Evolutionary conservation across 2,329 filamentous ascomycete species (phyloP), one percentile per base, ranked within the genome.

Genomic region (Delphinella strobiligena): DNA sequence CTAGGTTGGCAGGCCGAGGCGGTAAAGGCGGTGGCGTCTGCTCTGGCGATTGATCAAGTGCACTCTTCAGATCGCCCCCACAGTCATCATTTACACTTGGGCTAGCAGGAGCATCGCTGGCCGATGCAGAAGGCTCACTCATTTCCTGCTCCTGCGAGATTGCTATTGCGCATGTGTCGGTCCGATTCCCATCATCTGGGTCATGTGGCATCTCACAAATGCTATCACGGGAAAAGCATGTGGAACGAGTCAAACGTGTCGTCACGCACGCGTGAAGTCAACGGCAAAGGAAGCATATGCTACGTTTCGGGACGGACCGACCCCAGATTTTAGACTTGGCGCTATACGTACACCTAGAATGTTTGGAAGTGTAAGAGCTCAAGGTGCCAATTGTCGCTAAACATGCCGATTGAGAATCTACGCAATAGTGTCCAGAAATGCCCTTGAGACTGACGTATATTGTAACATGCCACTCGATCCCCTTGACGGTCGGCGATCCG

Each of bases 401-500:
- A n/a, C 12, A 27, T 27, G 22, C 7, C 12, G 12, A 27, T 12
- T 27, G 7, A 12, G 22, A 12, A 27, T 7, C 22, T 27, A 12
- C 12, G 22, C 22, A 12, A 12, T 7, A 27, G 22, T 27, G 22
- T 12, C 7, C 22, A 27, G 22, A 7, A 27, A 27, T 27, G 22
- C 7, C 12, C 7, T 27, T 27, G 22, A 12, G 22, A 12, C 7
- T 7, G 7, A 27, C 12, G 16, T n/a, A 17, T 17, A 5, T 12
- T 12, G 5, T 17, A 18, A 19, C 34, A 82, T 83, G 79, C 69
- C 75, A 55, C 74, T 77, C 65, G 78, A 82, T 60, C 67, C 70
- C 42, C 67, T 64, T 49, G 61, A 66, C 48, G 64, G 66, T 49
- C 71, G 70, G 45, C 71, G 70, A 54, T 78, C 76, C 42, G 63